Evolutionary conservation across 768 basidiomycete species (phyloP), one percentile per base, ranked within the genome.

Genomic region (Vararia minispora): DNA sequence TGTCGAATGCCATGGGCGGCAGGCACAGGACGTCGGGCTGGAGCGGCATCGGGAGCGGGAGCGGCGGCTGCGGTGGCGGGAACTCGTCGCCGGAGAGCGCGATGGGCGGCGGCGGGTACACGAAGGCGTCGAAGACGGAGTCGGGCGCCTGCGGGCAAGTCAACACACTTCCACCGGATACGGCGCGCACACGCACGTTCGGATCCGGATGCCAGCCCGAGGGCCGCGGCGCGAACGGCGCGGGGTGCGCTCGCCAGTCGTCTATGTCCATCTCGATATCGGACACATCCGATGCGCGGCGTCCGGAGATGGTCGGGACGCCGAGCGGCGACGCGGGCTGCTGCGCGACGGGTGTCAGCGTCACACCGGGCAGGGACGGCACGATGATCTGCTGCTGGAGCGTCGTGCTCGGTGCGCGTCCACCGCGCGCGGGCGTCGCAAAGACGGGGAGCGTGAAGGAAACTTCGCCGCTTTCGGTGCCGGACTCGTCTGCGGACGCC

Each of bases 331-430:
- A 79, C 8, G 72, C 66, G 7, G 77, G 77, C 53, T 72, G 78
- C 11, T 78, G 77, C 4, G 76, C 73, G 66, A 65, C 65, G 59
- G 58, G 62, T n/a, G n/a, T n/a, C n/a, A n/a, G n/a, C n/a, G n/a
- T n/a, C n/a, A n/a, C n/a, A n/a, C n/a, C n/a, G n/a, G n/a, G n/a
- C 5, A 85, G 69, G 45, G 68, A 72, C 17, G 82, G 82, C 28
- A 84, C 65, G 54, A 72, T 73, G 51, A 85, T 82, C 1, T 70
- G 66, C 59, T 83, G 80, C 58, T 83, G 80, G 9, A 75, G 76
- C 0, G 69, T 65, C 3, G 79, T 79, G 8, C 79, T 80, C 4
- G 83, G 81, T 7, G 68, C 79, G n/a, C 69, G 70, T 26, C 59
- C 58, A 31, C 60, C 46, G 16, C 52, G 48, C 27, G 40, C 47